A percentile compares a stretch with the other conserved stretches of the same genome.
These are phyloP conservation scores for Tricholoma matsutake DNA, from an alignment of 768 basidiomycete species.

Conservation along the genomic window DNA sequence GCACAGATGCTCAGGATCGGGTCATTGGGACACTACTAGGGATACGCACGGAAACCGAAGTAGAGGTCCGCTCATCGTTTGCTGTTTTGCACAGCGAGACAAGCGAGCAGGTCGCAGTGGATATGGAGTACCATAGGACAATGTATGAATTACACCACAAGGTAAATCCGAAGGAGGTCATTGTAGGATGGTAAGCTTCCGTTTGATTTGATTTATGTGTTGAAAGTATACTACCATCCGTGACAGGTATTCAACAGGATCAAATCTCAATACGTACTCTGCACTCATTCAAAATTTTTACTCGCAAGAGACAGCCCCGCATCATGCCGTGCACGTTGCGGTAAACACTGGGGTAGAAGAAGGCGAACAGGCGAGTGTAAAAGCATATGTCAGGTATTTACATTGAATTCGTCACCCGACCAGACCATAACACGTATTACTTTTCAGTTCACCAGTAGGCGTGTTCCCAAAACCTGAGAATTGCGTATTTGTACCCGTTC, in stretches of 20 bases:
- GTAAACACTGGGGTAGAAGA: slow-evolving; percentile 81
- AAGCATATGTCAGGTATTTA: slow-evolving; percentile 80
- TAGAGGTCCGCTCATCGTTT: slow-evolving; percentile 84
- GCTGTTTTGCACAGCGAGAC: slow-evolving; percentile 93
- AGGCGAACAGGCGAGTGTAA: slow-evolving; percentile 65
- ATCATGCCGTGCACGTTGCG: slow-evolving; percentile 88
- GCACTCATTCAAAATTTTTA: slow-evolving; percentile 98
- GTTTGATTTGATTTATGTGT: not conserved
- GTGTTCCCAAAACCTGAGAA: slow-evolving; percentile 90
- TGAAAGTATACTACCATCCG: slow-evolving; percentile 5
- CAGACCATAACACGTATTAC: slow-evolving; percentile 12
- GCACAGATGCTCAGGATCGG: slow-evolving; percentile 75
- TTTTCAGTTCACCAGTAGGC: slow-evolving; percentile 77
- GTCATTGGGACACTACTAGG: slow-evolving; percentile 97
- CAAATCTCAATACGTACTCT: slow-evolving; percentile 89
- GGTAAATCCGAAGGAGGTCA: slow-evolving; percentile 81
- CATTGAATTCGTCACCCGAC: slow-evolving; percentile 6
- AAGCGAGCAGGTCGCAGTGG: slow-evolving; percentile 90
- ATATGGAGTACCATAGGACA: slow-evolving; percentile 92
- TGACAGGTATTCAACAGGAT: slow-evolving; percentile 87
- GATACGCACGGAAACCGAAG: slow-evolving; percentile 58
- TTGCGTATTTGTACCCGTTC: slow-evolving; percentile 90
- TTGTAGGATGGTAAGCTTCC: slow-evolving; percentile 85
- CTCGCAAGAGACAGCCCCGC: slow-evolving; percentile 84
- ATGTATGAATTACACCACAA: slow-evolving; percentile 91